Evolutionary conservation across 768 basidiomycete genomes (phyloP).

Genomic region (Suillus subluteus): DNA sequence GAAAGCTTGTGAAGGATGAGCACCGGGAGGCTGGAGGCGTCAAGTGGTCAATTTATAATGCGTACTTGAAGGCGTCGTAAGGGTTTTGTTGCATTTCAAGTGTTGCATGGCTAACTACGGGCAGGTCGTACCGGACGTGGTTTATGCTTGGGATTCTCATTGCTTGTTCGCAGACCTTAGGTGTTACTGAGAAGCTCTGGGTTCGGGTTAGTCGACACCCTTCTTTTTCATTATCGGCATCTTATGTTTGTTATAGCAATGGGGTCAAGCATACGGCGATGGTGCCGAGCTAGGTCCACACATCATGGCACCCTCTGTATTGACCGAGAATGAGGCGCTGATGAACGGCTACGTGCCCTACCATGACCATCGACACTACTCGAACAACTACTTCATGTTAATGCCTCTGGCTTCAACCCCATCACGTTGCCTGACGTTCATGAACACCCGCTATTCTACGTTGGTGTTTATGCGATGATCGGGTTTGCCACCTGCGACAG

Average conservation of each 20-base stretch:
- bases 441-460: conserved; percentile 71
- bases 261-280: conserved; percentile 30
- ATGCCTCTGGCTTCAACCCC: conserved; percentile 20
- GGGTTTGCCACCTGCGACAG: conserved; percentile 51
- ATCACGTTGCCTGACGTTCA: conserved; percentile 48
- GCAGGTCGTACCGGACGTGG: conserved; percentile 39
- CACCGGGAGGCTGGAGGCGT: conserved; percentile 81
- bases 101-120: not conserved
- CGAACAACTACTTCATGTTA: conserved; percentile 24
- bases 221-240: not conserved
- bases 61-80: conserved; percentile 74
- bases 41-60: conserved; percentile 72
- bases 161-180: conserved; percentile 26
- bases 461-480: conserved; percentile 67
- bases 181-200: conserved; percentile 36
- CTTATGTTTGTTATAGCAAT: conserved; percentile 23
- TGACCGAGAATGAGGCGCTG: conserved; percentile 34
- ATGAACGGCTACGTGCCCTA: conserved; percentile 29
- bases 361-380: conserved; percentile 21
- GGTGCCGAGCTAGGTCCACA: conserved; percentile 8
- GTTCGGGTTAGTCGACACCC: conserved; percentile 24
- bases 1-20: conserved; percentile 81
- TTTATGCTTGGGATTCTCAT: conserved; percentile 25
- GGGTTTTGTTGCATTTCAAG: conserved; percentile 4
- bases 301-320: conserved; percentile 22